These are phyloP conservation scores for Phytopythium litorale DNA, from an alignment of 352 stramenopile species.

Conservation along the genomic window DNA sequence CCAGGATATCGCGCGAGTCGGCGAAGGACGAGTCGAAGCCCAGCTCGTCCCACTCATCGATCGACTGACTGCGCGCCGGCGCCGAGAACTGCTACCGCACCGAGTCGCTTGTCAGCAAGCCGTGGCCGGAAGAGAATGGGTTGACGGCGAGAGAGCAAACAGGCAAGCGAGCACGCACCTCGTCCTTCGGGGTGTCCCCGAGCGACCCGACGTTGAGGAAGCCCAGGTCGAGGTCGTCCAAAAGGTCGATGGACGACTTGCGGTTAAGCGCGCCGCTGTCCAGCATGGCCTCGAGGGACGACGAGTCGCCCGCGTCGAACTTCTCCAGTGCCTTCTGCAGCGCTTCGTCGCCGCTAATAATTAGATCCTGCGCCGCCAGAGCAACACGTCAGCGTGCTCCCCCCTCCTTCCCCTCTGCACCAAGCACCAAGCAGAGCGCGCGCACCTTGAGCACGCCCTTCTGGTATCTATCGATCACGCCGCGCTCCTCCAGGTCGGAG, in stretches of 20 bases:
- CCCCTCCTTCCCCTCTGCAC: background rate
- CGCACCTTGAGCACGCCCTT: slow-evolving; percentile 88
- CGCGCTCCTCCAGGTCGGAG: slow-evolving; percentile 87
- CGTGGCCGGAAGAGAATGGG: background rate
- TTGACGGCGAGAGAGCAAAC: background rate
- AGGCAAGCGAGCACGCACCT: slow-evolving; percentile 16
- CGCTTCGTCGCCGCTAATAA: slow-evolving; percentile 89
- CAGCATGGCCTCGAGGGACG: slow-evolving; percentile 80
- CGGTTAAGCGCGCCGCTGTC: slow-evolving; percentile 79
- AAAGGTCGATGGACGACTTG: slow-evolving; percentile 80
- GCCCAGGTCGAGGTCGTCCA: slow-evolving; percentile 84
- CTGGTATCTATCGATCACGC: slow-evolving; percentile 88
- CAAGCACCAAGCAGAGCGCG: background rate
- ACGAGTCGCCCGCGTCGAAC: slow-evolving; percentile 84
- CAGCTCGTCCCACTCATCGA: slow-evolving; percentile 86
- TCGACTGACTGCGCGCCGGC: slow-evolving; percentile 57
- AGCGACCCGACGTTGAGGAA: slow-evolving; percentile 86
- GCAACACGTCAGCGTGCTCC: slow-evolving; percentile 2
- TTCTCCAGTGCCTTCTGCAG: slow-evolving; percentile 88
- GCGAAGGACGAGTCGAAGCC: slow-evolving; percentile 82
- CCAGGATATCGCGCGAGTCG: slow-evolving; percentile 76
- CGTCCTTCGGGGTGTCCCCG: slow-evolving; percentile 80
- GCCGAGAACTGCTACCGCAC: slow-evolving; percentile 41
- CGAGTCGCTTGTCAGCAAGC: background rate
- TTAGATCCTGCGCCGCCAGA: slow-evolving; percentile 57